Conservation (phyloP, 2,329 filamentous ascomycete species). For the Ceratocystiopsis minuta region DNA sequence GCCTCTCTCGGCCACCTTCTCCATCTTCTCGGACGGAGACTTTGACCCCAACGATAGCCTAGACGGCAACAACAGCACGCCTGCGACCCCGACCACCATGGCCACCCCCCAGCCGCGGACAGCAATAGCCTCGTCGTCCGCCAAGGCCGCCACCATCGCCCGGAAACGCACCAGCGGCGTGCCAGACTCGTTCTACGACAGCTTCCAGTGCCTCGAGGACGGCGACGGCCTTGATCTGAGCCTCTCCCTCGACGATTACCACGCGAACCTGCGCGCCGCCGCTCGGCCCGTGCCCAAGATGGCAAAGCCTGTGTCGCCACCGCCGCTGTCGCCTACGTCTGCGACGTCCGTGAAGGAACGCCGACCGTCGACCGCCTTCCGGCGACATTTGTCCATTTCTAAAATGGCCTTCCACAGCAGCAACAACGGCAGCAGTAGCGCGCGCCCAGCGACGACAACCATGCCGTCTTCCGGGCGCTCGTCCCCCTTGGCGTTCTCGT, state of each 20-base stretch:
- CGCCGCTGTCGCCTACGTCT: slow-evolving; percentile 9
- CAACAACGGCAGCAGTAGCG: slow-evolving; percentile 11
- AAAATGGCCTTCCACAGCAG: slow-evolving; percentile 36
- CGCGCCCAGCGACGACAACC: too few species aligned
- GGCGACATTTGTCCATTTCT: slow-evolving; percentile 53
- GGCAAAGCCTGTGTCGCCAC: neutral
- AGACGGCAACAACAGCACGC: too few species aligned
- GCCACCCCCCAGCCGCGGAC: too few species aligned
- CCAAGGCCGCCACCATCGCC: neutral
- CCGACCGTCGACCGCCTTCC: slow-evolving; percentile 37
- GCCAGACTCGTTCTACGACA: slow-evolving; percentile 42
- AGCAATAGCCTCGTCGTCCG: neutral
- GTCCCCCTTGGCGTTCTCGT: too few species aligned
- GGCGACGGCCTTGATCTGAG: slow-evolving; percentile 51
- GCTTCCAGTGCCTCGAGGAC: slow-evolving; percentile 57
- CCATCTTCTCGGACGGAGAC: too few species aligned
- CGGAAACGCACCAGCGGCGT: slow-evolving; percentile 13
- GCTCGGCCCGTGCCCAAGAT: slow-evolving; percentile 8
- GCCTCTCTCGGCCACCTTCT: neutral
- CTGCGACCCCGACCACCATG: too few species aligned
- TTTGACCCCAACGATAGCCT: too few species aligned
- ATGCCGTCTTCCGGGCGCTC: too few species aligned
- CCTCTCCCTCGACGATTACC: slow-evolving; percentile 52
- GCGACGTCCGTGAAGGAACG: slow-evolving; percentile 25
- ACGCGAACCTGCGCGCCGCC: slow-evolving; percentile 36